Conservation (phyloP, 352 stramenopile genomes). For the Globisporangium irregulare region DNA sequence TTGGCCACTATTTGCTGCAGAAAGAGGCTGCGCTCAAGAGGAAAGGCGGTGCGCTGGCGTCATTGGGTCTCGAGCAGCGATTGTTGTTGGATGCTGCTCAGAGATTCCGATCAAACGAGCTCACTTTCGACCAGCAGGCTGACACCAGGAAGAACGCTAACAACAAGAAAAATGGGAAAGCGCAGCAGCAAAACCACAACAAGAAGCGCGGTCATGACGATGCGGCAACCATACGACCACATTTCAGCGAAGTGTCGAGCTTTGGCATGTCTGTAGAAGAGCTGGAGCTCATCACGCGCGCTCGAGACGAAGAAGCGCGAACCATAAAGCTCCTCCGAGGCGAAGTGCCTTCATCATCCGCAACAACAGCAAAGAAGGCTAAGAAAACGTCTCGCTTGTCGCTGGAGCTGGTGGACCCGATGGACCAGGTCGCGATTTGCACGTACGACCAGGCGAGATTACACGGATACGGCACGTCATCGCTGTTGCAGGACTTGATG, state of each 20-base stretch:
- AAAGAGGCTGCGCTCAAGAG: conserved; percentile 55
- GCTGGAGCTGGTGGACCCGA: conserved; percentile 45
- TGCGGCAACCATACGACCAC: background rate
- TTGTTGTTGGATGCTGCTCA: conserved; percentile 55
- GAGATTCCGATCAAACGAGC: conserved; percentile 43
- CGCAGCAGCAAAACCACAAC: conserved; percentile 8
- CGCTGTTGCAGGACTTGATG: conserved; percentile 88
- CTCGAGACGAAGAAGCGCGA: conserved; percentile 17
- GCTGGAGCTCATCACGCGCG: conserved; percentile 41
- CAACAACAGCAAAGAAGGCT: background rate
- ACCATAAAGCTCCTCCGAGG: conserved; percentile 20
- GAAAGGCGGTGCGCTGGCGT: conserved; percentile 38
- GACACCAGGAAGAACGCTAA: background rate
- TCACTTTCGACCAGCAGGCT: conserved; percentile 28
- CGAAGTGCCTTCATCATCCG: background rate
- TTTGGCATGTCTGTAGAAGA: conserved; percentile 75
- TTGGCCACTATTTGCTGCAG: conserved; percentile 79
- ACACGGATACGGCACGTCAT: conserved; percentile 50
- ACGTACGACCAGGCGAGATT: conserved; percentile 78
- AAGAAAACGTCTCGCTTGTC: conserved; percentile 33
- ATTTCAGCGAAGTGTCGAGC: conserved; percentile 50
- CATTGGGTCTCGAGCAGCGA: conserved; percentile 56
- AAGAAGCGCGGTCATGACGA: conserved; percentile 22
- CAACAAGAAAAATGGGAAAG: conserved; percentile 20
- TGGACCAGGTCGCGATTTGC: conserved; percentile 62